Evolutionary conservation across 768 basidiomycete genomes (phyloP).

Genomic region (Xerocomus spinulosus): DNA sequence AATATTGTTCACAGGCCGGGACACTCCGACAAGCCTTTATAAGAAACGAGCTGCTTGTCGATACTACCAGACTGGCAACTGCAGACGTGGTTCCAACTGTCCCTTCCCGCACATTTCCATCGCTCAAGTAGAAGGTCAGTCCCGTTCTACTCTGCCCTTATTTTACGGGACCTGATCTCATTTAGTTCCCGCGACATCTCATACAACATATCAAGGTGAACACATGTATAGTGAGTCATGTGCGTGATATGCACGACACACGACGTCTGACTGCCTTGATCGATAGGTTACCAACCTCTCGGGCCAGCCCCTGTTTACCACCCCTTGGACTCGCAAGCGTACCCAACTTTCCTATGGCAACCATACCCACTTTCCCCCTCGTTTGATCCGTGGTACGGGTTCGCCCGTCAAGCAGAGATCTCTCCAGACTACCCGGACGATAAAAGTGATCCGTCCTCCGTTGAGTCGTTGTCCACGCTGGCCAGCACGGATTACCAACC

Average conservation of each 20-base stretch:
- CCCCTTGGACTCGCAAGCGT: constrained; percentile 11
- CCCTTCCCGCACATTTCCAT: constrained; percentile 20
- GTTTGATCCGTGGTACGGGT: constrained; percentile 15
- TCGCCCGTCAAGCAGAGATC: constrained; percentile 5
- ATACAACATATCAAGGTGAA: constrained; percentile 12
- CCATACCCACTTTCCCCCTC: constrained; percentile 28
- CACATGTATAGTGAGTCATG: constrained; percentile 18
- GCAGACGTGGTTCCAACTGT: constrained; percentile 26
- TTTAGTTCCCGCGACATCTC: constrained; percentile 9
- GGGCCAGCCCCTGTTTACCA: constrained; percentile 19
- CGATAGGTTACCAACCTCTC: constrained; percentile 16
- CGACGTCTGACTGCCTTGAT: constrained; percentile 3
- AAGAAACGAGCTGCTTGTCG: constrained; percentile 19
- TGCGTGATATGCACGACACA: not conserved
- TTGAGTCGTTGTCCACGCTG: constrained; percentile 15
- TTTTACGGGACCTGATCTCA: constrained; percentile 9
- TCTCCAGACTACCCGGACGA: constrained; percentile 21
- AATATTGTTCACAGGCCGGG: constrained; percentile 13
- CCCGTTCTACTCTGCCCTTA: not conserved
- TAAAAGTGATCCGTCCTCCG: constrained; percentile 25
- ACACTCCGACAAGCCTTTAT: not conserved
- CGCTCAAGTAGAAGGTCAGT: constrained; percentile 17
- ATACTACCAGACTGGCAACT: constrained; percentile 24
- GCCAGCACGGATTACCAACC: constrained; percentile 10
- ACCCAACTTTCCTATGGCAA: constrained; percentile 22